These are phyloP conservation scores for Dioscorea cayenensis DNA, from an alignment of 116 monocot genomes.

Conservation along the genomic window DNA sequence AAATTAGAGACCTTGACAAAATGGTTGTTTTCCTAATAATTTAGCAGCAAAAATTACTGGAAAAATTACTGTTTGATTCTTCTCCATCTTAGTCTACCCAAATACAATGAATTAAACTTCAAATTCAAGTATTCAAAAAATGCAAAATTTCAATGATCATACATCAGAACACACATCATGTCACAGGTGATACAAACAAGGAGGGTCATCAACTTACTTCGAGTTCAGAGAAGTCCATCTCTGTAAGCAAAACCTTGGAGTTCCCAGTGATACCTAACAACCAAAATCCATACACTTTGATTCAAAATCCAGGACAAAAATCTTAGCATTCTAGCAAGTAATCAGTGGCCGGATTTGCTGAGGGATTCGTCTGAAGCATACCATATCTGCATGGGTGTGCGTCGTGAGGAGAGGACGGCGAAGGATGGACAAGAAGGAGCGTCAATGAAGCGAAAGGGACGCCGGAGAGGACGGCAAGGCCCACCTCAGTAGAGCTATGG, in stretches of 20 bases:
- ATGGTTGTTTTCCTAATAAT: no score
- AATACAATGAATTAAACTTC: no score
- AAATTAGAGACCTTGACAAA: no score
- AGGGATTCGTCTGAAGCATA: neutral
- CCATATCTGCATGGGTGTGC: neutral
- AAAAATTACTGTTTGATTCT: no score
- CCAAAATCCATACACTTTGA: neutral
- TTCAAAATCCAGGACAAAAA: neutral
- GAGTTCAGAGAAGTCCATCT: slow-evolving; percentile 59
- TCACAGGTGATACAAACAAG: neutral
- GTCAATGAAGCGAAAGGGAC: neutral
- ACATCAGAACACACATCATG: no score
- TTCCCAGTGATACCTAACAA: neutral
- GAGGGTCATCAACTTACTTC: slow-evolving; percentile 21
- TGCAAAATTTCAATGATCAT: no score
- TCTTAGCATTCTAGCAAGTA: no score
- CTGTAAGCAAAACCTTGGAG: slow-evolving; percentile 50
- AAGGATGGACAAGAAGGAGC: neutral
- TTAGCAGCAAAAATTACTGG: no score
- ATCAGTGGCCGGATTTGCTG: neutral
- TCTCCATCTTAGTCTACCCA: no score
- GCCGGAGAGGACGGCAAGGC: neutral
- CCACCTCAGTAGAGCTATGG: neutral
- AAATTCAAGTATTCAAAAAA: no score
- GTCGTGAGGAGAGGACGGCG: neutral